Evolutionary conservation across 2,329 filamentous ascomycete genomes (phyloP).

Genomic region (Chalara sp.): DNA sequence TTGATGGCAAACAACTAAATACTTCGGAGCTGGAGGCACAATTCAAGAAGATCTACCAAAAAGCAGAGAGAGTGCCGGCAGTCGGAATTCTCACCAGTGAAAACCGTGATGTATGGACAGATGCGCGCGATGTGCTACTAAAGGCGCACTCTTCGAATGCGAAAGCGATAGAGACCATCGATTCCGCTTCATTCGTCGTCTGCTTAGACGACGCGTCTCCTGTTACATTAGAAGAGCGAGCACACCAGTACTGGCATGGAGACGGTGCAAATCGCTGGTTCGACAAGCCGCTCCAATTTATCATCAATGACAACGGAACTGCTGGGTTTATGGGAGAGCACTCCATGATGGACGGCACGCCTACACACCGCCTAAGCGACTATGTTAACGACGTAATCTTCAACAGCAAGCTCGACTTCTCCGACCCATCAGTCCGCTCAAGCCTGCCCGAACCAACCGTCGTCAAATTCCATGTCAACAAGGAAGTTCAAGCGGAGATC

Average conservation of each 20-base stretch:
- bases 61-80: constrained; percentile 64
- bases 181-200: constrained; percentile 83
- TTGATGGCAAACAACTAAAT: constrained; percentile 79
- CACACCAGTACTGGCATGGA: constrained; percentile 96
- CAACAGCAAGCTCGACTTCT: constrained; percentile 89
- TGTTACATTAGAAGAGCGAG: constrained; percentile 90
- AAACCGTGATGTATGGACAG: constrained; percentile 89
- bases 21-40: constrained; percentile 84
- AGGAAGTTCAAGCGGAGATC: constrained; percentile 70
- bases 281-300: constrained; percentile 97
- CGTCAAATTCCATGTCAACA: constrained; percentile 71
- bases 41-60: constrained; percentile 77
- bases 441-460: constrained; percentile 74
- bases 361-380: constrained; percentile 94
- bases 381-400: constrained; percentile 89
- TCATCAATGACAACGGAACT: constrained; percentile 95
- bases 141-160: constrained; percentile 74
- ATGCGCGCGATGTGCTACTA: constrained; percentile 71
- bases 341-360: constrained; percentile 99
- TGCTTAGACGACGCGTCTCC: constrained; percentile 90
- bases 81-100: constrained; percentile 84
- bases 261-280: constrained; percentile 95
- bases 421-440: constrained; percentile 69
- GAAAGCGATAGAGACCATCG: constrained; percentile 70
- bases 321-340: constrained; percentile 98